phyloP scores from a whole-genome alignment of 177 flowering plant species.

The Vitis hybrid region DNA sequence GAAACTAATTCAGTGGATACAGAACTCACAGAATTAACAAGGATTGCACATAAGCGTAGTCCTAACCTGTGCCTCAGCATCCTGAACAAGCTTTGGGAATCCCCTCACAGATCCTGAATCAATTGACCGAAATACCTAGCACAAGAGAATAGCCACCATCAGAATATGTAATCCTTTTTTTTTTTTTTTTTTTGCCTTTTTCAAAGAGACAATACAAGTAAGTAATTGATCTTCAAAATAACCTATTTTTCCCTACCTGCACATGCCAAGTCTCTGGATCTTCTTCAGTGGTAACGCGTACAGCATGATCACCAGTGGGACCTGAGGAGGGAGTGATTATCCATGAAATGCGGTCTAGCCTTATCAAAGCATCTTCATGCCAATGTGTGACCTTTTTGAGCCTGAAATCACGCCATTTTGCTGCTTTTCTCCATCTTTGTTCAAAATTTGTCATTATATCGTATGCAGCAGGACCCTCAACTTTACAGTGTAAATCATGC shows the following conservation, averaged over 20 bases:
- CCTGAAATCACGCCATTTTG: slow-evolving; percentile 51
- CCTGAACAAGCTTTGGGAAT: slow-evolving; percentile 54
- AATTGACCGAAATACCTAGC: slow-evolving; percentile 64
- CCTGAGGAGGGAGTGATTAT: slow-evolving; percentile 49
- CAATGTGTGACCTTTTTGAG: slow-evolving; percentile 51
- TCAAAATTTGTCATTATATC: slow-evolving; percentile 69
- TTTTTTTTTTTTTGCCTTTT: no score
- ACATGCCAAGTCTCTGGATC: slow-evolving; percentile 79
- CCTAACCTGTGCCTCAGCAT: slow-evolving; percentile 53
- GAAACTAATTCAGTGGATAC: background rate
- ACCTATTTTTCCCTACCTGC: slow-evolving; percentile 42
- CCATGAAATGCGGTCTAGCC: slow-evolving; percentile 78
- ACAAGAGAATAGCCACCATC: background rate
- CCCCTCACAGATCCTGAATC: slow-evolving; percentile 80
- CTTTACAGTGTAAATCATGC: slow-evolving; percentile 76
- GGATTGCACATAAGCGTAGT: background rate
- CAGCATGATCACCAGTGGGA: slow-evolving; percentile 31
- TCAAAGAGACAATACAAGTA: background rate
- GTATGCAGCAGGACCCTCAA: slow-evolving; percentile 76
- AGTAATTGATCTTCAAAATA: background rate
- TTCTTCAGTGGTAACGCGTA: slow-evolving; percentile 39
- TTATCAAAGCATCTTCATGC: slow-evolving; percentile 68
- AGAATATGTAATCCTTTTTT: background rate
- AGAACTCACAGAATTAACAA: background rate
- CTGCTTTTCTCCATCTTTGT: slow-evolving; percentile 68